Evolutionary conservation across 192 early-diverging fungal genomes (phyloP).

Genomic region (Backusella luteola): DNA sequence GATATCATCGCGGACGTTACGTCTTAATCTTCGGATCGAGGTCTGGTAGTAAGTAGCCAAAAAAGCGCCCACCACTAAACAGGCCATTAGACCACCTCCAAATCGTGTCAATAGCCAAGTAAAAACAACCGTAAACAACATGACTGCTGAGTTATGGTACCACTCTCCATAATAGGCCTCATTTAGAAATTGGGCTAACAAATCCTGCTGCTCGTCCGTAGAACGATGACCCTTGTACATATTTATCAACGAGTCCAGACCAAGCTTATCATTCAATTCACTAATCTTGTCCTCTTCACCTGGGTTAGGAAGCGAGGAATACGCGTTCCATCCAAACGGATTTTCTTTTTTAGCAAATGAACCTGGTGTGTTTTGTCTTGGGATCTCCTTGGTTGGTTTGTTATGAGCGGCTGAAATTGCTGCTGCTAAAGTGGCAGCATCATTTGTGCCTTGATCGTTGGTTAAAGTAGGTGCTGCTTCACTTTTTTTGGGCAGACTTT

Average conservation of each 20-base stretch:
- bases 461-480: constrained; percentile 13
- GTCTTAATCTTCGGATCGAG: constrained; percentile 66
- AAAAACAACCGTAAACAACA: constrained; percentile 32
- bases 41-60: constrained; percentile 71
- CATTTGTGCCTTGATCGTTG: constrained; percentile 21
- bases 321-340: constrained; percentile 34
- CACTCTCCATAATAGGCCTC: constrained; percentile 43
- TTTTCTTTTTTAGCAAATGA: constrained; percentile 10
- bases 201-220: constrained; percentile 11
- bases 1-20: constrained; percentile 68
- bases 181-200: constrained; percentile 31
- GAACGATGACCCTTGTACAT: constrained; percentile 1
- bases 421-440: constrained; percentile 4
- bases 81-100: constrained; percentile 36
- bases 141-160: constrained; percentile 36
- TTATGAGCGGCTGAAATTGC: constrained; percentile 12
- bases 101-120: constrained; percentile 35
- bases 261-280: background rate
- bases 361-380: constrained; percentile 14
- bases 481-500: background rate
- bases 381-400: background rate
- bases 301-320: constrained; percentile 32
- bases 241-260: constrained; percentile 12
- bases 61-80: constrained; percentile 41
- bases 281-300: constrained; percentile 19